Conservation (phyloP, 805 yeast species). For the Priceomyces carsonii region DNA sequence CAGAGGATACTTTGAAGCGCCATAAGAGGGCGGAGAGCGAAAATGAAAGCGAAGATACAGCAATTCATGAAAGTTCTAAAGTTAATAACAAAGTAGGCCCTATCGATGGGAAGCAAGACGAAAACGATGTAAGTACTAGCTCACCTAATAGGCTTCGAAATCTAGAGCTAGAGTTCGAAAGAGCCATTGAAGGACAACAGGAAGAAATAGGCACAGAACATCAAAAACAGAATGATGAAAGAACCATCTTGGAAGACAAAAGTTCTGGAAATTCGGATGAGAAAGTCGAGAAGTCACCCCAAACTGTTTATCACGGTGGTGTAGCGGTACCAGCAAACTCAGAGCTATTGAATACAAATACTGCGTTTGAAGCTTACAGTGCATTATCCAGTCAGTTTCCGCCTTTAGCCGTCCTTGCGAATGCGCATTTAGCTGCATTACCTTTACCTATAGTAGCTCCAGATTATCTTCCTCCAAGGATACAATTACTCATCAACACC, state of each 20-base stretch:
- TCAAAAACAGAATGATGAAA: slow-evolving; percentile 2
- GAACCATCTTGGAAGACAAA: slow-evolving; percentile 2
- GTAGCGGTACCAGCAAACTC: slow-evolving; percentile 39
- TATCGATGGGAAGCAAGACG: not conserved
- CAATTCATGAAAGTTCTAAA: not conserved
- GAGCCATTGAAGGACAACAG: slow-evolving; percentile 18
- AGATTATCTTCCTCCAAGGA: slow-evolving; percentile 55
- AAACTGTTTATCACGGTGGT: slow-evolving; percentile 22
- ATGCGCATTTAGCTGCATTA: slow-evolving; percentile 59
- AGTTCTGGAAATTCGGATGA: not conserved
- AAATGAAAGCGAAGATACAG: not conserved
- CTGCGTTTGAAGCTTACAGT: slow-evolving; percentile 43
- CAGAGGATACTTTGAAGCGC: slow-evolving; percentile 5
- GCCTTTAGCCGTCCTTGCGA: slow-evolving; percentile 30
- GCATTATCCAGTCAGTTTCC: slow-evolving; percentile 42
- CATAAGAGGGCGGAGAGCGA: slow-evolving; percentile 6
- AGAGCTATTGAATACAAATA: slow-evolving; percentile 39
- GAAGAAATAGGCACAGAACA: slow-evolving; percentile 7
- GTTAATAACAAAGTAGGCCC: not conserved
- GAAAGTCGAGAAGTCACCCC: slow-evolving; percentile 2
- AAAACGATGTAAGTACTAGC: not conserved
- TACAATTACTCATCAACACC: slow-evolving; percentile 65
- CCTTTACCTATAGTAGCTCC: slow-evolving; percentile 62
- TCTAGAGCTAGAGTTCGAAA: slow-evolving; percentile 18
- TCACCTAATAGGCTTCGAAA: slow-evolving; percentile 5